Base-by-base conservation (phyloP, 2,329 filamentous ascomycete genomes). In the Cephalotrichum gorgonifer region DNA sequence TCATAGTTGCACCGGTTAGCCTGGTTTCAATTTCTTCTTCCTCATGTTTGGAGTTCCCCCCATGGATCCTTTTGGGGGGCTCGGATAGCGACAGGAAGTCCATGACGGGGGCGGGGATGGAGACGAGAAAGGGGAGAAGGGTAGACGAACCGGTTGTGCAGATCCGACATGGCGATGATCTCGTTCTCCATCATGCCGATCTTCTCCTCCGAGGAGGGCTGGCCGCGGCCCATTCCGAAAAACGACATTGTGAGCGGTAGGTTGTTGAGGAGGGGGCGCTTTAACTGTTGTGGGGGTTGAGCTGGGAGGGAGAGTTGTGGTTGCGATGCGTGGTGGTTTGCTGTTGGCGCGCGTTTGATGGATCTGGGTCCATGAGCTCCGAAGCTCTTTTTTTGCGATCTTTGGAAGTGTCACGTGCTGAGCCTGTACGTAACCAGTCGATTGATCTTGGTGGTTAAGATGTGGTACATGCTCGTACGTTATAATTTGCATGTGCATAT, bases 91-190 rank as follows among this genome's bases (percentile, higher is more conserved):
- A 15, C 43, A 42, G 25, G 28, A 9, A 23, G 7, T 51, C 35
- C 26, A 20, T 49, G 23, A 14, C 17, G 28, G 6, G 17, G 41
- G 14, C 9, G 11, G 8, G 14, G 26, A 15, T 8, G 22, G 47
- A 22, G 27, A 39, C 41, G 20, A 17, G 30, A 28, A 25, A 45
- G 20, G 33, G 26, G 43, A 43, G 28, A 20, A 23, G 43, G 17
- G 47, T 22, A 47, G 47, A 51, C 55, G 55, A 80, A 97, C 93
- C 93, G 87, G 74, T 89, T 91, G 78, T 95, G 95, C 85, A 97
- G 96, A 69, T 96, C 90, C 54, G 89, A 88, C 59, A 96, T 83
- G 76, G 97, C 90, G 72, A 96, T 93, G 70, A 97, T 88, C 75
- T 98, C 94, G 58, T 88, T 85, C 75, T 98, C 91, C 60, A 94